Evolutionary conservation across 2,329 filamentous ascomycete species (phyloP).

Genomic region (Colletotrichum simmondsii): DNA sequence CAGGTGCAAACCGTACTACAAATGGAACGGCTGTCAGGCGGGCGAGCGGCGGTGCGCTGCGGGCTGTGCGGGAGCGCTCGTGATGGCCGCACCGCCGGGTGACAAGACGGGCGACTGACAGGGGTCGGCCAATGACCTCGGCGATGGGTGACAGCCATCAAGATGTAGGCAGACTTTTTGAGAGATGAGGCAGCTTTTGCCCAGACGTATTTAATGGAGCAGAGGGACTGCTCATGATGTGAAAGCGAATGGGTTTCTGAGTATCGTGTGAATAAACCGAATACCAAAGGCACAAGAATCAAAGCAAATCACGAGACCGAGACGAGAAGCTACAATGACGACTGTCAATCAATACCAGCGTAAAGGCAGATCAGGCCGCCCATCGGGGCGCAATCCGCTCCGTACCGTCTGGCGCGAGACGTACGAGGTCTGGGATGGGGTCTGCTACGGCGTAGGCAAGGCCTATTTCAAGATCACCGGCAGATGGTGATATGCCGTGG

Average conservation of each 20-base stretch:
- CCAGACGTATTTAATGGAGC: neutral
- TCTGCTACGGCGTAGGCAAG: constrained; percentile 51
- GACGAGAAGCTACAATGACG: constrained; percentile 48
- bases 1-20: too few species aligned
- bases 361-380: constrained; percentile 62
- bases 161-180: neutral
- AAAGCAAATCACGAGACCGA: neutral
- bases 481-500: constrained; percentile 21
- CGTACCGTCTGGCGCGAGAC: constrained; percentile 44
- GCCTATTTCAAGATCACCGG: constrained; percentile 47
- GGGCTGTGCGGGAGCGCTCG: neutral
- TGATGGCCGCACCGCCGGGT: constrained; percentile 2
- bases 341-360: constrained; percentile 73
- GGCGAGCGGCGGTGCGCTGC: neutral
- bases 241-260: too few species aligned
- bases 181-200: neutral
- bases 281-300: neutral
- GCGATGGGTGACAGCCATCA: neutral
- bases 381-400: constrained; percentile 49
- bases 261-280: neutral
- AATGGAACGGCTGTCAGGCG: constrained; percentile 15
- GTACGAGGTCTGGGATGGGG: constrained; percentile 50
- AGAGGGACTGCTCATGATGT: neutral
- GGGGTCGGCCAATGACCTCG: too few species aligned
- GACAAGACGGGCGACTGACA: neutral